A percentile compares a stretch with the other conserved stretches of the same genome.
Evolutionary conservation across 495 filamentous ascomycete species (phyloP).

Genomic region (Parachaetomium inaequale): DNA sequence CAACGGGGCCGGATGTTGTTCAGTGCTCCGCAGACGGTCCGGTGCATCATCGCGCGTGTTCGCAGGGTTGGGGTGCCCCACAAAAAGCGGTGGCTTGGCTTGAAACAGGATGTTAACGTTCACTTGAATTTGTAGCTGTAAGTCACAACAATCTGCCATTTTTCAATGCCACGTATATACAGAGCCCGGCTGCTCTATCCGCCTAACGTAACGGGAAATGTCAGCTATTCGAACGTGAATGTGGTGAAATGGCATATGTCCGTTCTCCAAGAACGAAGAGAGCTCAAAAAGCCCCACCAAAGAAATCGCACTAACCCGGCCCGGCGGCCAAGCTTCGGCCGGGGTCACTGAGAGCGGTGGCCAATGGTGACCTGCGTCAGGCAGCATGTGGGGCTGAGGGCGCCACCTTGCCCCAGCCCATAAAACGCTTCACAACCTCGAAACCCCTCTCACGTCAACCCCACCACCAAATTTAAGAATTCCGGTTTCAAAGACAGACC

Average conservation of each 20-base stretch:
- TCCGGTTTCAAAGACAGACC: constrained; percentile 10
- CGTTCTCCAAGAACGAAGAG: not conserved
- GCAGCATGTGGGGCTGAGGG: constrained; percentile 6
- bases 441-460: constrained; percentile 33
- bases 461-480: constrained; percentile 30
- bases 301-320: too few relatives aligned
- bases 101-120: not conserved
- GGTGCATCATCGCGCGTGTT: not conserved
- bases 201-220: not conserved
- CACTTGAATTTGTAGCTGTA: not conserved
- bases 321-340: constrained; percentile 1
- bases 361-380: constrained; percentile 25
- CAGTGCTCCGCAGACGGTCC: not conserved
- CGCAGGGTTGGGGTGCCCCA: not conserved
- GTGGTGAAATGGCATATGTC: not conserved
- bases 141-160: not conserved
- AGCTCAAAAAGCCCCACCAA: constrained; percentile 1
- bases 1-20: not conserved
- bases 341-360: not conserved
- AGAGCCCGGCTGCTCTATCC: not conserved
- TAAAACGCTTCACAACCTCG: constrained; percentile 27
- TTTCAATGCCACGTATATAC: not conserved
- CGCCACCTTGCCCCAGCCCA: constrained; percentile 16
- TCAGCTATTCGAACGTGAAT: not conserved
- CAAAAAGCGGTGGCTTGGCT: not conserved